Percentiles rank a stretch among this genome's conserved stretches.
phyloP scores from a whole-genome alignment of 768 basidiomycete genomes.

The Amanita exitialis region DNA sequence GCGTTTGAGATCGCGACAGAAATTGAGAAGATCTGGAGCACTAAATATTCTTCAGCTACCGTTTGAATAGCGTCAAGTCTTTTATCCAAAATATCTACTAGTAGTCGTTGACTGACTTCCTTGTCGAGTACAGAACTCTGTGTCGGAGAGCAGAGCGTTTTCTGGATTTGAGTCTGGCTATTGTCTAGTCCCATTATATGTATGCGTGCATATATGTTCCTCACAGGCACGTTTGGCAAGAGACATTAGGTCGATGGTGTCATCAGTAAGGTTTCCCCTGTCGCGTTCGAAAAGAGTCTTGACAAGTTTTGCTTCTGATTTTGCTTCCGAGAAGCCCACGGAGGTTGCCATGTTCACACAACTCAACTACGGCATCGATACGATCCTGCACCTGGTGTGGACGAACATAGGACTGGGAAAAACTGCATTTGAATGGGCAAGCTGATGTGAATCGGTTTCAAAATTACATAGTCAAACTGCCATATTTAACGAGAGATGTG shows the following conservation, averaged over 20 bases:
- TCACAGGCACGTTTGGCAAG: conserved; percentile 3
- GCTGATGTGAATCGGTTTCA: too few species aligned
- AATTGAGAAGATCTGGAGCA: background rate
- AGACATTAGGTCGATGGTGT: conserved; percentile 40
- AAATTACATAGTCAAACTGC: too few species aligned
- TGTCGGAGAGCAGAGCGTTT: conserved; percentile 44
- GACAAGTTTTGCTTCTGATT: conserved; percentile 39
- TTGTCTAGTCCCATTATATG: conserved; percentile 32
- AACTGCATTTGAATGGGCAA: too few species aligned
- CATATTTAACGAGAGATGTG: too few species aligned
- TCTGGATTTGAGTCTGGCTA: conserved; percentile 52
- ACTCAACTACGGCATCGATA: conserved; percentile 67
- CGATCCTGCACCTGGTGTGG: conserved; percentile 91
- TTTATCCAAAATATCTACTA: conserved; percentile 41
- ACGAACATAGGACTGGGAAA: conserved; percentile 94
- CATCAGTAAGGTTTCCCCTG: conserved; percentile 43
- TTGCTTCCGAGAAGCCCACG: conserved; percentile 41
- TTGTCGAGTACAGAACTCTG: conserved; percentile 36
- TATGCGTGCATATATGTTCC: conserved; percentile 1
- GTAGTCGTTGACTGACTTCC: conserved; percentile 29
- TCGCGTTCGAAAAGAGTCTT: conserved; percentile 51
- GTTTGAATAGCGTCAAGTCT: conserved; percentile 46
- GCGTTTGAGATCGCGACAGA: conserved; percentile 22
- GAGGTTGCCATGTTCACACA: conserved; percentile 79
- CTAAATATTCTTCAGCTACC: conserved; percentile 20